Evolutionary conservation across 495 filamentous ascomycete species (phyloP).

Genomic region (Podospora didyma): DNA sequence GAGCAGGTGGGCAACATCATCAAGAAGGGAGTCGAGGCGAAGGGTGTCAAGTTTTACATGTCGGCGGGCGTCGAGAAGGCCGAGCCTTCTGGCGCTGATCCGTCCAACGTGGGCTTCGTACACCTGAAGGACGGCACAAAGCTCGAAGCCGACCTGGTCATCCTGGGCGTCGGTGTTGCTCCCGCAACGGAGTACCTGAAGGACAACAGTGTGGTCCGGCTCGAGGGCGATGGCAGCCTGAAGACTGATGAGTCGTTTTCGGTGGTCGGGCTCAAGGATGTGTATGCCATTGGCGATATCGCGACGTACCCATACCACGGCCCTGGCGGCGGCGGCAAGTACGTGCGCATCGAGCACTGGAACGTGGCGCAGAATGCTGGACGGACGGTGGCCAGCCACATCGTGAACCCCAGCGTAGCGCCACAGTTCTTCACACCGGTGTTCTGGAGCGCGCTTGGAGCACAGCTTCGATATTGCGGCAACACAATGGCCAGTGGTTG

Average conservation of each 20-base stretch:
- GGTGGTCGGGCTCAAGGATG: constrained; percentile 67
- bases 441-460: constrained; percentile 92
- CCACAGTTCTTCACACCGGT: constrained; percentile 81
- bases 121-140: constrained; percentile 80
- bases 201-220: constrained; percentile 58
- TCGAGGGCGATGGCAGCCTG: constrained; percentile 79
- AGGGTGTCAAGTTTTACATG: constrained; percentile 85
- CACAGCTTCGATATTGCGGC: constrained; percentile 88
- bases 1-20: constrained; percentile 75
- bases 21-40: constrained; percentile 70
- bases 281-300: constrained; percentile 94
- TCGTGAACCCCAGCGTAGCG: constrained; percentile 55
- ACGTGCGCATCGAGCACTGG: constrained; percentile 89
- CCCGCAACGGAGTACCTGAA: constrained; percentile 85
- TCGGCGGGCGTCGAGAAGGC: constrained; percentile 77
- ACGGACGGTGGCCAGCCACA: constrained; percentile 68
- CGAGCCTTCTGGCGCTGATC: constrained; percentile 57
- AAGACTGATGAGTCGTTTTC: constrained; percentile 72
- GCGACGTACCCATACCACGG: constrained; percentile 93
- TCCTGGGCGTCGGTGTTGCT: constrained; percentile 83
- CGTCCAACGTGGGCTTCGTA: constrained; percentile 72
- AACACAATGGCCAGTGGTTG: constrained; percentile 69
- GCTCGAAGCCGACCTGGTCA: constrained; percentile 82
- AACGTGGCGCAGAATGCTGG: constrained; percentile 94
- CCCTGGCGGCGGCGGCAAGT: constrained; percentile 68